Percentiles rank a stretch among this genome's conserved stretches.
phyloP scores from a whole-genome alignment of 139 green algal genomes.

The Closterium sp. region DNA sequence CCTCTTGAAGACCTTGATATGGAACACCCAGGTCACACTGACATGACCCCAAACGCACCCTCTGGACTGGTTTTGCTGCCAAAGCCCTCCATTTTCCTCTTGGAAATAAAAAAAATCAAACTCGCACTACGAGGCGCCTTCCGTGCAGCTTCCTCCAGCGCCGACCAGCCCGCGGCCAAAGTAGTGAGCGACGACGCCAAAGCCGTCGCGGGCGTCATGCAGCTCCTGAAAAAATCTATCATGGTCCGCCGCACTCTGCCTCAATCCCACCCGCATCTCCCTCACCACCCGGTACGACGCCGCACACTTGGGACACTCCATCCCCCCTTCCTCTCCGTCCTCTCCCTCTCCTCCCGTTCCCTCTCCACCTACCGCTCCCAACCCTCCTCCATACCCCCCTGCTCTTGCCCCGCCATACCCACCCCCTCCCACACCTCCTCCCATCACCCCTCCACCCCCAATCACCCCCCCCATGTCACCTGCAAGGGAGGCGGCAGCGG shows the following conservation, averaged over 20 bases:
- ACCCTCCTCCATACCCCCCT: neutral
- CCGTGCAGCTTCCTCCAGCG: no score
- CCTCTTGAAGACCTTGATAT: no score
- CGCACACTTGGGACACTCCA: slow-evolving; percentile 87
- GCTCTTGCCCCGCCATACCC: neutral
- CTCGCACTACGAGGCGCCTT: neutral
- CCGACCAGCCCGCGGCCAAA: slow-evolving; percentile 33
- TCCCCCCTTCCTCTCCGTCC: slow-evolving; percentile 53
- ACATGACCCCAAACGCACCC: no score
- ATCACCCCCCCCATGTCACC: neutral
- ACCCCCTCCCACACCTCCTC: neutral
- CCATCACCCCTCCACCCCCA: neutral
- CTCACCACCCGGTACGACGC: slow-evolving; percentile 70
- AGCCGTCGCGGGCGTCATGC: slow-evolving; percentile 45
- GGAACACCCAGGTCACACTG: no score
- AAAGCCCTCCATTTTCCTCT: no score
- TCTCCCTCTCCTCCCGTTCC: neutral
- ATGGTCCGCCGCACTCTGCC: slow-evolving; percentile 61
- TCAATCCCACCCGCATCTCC: slow-evolving; percentile 61
- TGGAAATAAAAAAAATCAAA: no score
- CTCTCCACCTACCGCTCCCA: neutral
- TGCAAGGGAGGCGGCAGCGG: neutral
- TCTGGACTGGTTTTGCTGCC: no score
- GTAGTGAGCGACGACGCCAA: slow-evolving; percentile 51
- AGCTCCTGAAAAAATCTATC: slow-evolving; percentile 81